Evolutionary conservation across 2,329 filamentous ascomycete genomes (phyloP), one percentile per base, ranked within the genome.

Genomic region (Fusarium metavorans): DNA sequence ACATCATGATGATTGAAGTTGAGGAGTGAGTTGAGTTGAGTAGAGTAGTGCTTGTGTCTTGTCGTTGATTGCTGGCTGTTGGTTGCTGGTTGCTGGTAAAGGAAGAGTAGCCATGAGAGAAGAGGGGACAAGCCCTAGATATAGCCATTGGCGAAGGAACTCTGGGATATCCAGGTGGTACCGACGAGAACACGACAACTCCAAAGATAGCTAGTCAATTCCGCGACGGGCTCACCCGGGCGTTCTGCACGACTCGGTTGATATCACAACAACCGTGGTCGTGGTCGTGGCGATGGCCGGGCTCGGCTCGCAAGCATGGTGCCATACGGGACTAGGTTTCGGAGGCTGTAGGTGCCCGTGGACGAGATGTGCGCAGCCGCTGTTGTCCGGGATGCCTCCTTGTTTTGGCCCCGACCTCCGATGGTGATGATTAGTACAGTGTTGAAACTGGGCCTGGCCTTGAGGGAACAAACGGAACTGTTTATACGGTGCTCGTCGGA

Each of bases 271-370:
- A 30, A 56, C 35, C 39, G 48, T 25, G 25, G 34, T 32, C 39
- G 48, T 25, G 25, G 34, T 32, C 61, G 61, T 41, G 23, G 32
- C 13, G 11, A 64, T 64, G 25, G 25, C 18, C 18, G 20, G 13
- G 18, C n/a, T 18, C 48, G 13, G 34, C 48, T 74, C 41, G 34
- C 20, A 52, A 32, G 45, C 32, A 35, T 50, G 35, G 50, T 68
- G 64, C 60, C 30, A 65, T 52, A 45, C 59, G 23, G 34, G 61
- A 25, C 30, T 64, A 25, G 58, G 43, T 65, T 54, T 57, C 72
- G 58, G 64, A 59, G 62, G 25, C 63, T 75, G 73, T 71, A 57
- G 67, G 70, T 30, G 27, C 39, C 72, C 72, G 73, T 27, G 43
- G n/a, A n/a, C 66, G 67, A 43, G 48, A 60, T 27, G 32, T 54